Base-by-base conservation (phyloP, 306 rosid species). In the Fagus sylvatica region DNA sequence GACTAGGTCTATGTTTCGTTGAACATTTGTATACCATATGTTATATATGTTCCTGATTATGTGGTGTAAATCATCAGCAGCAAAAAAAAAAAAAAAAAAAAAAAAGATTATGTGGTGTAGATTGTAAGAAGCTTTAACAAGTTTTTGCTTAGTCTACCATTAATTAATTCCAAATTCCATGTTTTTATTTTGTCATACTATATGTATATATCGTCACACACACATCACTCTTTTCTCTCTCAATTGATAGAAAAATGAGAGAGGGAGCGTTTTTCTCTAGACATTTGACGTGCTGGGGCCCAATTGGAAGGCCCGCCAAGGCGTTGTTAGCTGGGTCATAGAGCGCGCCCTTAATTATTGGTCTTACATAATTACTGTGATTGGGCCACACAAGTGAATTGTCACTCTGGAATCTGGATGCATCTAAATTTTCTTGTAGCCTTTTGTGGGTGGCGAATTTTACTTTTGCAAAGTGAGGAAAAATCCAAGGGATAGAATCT, bases 371-470 rank as follows among this genome's bases (percentile, higher is more conserved):
- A 22, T 78, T 13, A 11, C 56, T 5, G 16, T 32, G 32, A 54
- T 74, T 62, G 75, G 74, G 39, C 54, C 76, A 65, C 46, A 46
- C 12, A 2, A 61, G 13, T 53, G 59, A 65, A 57, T 73, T 55
- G 66, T 69, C 76, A 78, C 69, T 59, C n/a, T n/a, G n/a, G n/a
- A n/a, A n/a, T 40, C 53, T 65, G 33, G 33, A 76, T 40, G 61
- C 71, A 12, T 54, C 67, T 62, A 62, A 61, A 22, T 62, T 53
- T 51, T 51, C 16, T 66, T 15, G 1, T 49, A 72, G 32, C 72
- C 64, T 34, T 43, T 10, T 53, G 6, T 5, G 28, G 62, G 30
- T 19, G 62, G 34, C 28, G 19, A 22, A 56, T 56, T 56, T 22
- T 56, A 56, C 2, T 46, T 46, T 46, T 10, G 8, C 51, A 46